Evolutionary conservation across 2,329 filamentous ascomycete species (phyloP), one percentile per base, ranked within the genome.

Genomic region (Xylariaceae sp.): DNA sequence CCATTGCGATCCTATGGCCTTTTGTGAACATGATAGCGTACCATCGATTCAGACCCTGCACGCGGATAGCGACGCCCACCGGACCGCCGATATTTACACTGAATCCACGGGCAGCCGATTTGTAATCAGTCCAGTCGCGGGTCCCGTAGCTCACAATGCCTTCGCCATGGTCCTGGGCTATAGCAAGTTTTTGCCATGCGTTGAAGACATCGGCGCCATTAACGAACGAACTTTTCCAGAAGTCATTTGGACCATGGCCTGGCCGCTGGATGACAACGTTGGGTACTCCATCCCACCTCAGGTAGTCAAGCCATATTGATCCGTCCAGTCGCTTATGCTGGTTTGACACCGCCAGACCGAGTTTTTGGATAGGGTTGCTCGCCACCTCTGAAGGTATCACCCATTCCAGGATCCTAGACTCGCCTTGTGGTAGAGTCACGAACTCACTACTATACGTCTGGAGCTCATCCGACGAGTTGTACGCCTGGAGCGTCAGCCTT

Each of bases 81-180:
- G 49, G 49, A 3, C 36, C 38, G 3, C 55, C 59, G 3, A 59
- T 31, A 13, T 55, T 55, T 4, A 64, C 22, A 3, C 28, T 44
- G 22, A 64, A 56, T 2, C 47, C 42, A 0, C 38, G 31, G 1
- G 56, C 50, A 3, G 37, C 41, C 8, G 50, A 47, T 0, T 34
- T 40, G 41, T 64, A 64, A 32, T 59, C 50, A 3, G 30, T 41
- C 62, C 61, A 65, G 6, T 62, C 59, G 1, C 60, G 49, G 11
- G 61, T 64, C 3, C 63, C 63, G 9, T 60, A 54, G 34, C 37
- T 50, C 2, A 64, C 42, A 2, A 64, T 42, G 1, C 62, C 63
- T 30, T 64, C 56, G 3, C 55, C 60, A 1, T 29, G 4, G 37
- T 62, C 56, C 30, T 63, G 54, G 8, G 55, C 56, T 8, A 61